Evolutionary conservation across 192 early-diverging fungal species (phyloP), one percentile per base, ranked within the genome.

Genomic region (Gigaspora rosea): DNA sequence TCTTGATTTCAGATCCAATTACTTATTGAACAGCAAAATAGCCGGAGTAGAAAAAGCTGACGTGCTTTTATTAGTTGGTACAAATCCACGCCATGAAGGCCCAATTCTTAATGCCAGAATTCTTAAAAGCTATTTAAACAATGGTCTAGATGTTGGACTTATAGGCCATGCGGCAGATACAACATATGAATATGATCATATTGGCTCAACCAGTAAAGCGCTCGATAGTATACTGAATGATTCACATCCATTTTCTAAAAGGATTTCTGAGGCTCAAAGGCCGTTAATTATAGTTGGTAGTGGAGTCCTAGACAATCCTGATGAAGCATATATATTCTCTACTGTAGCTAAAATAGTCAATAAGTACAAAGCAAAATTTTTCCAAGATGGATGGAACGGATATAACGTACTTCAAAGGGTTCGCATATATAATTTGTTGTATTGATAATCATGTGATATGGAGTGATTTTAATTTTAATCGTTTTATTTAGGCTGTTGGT

Each of bases 21-120:
- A 97, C 82, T 78, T 93, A 8, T 82, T 96, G 72, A 97, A 96
- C 86, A 81, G 90, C 52, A 89, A 92, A 48, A 89, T 99, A 71
- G 88, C 89, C 20, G 95, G 94, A 62, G 88, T 96, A 59, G 97
- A 99, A 85, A 91, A 93, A 41, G 97, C 97, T 22, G 97, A 99
- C 82, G 92, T 88, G 7, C 85, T 99, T 10, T 87, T 99, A 46
- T 83, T 99, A 52, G 82, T 99, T 27, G 97, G 96, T 36, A 94
- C 96, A 36, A 98, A 99, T 86, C 97, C 97, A 47, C 93, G 95
- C 35, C 96, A 95, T 78, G 97, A 99, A 85, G 97, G 94, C 3
- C 85, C 97, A 35, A 94, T 98, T 82, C 84, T 99, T 71, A 98
- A 99, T 86, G 94, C 96, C 20, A 92, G 97, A 65, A 92, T 99